Conservation (phyloP, 345 rosid genomes). For the Murraya koenigii region DNA sequence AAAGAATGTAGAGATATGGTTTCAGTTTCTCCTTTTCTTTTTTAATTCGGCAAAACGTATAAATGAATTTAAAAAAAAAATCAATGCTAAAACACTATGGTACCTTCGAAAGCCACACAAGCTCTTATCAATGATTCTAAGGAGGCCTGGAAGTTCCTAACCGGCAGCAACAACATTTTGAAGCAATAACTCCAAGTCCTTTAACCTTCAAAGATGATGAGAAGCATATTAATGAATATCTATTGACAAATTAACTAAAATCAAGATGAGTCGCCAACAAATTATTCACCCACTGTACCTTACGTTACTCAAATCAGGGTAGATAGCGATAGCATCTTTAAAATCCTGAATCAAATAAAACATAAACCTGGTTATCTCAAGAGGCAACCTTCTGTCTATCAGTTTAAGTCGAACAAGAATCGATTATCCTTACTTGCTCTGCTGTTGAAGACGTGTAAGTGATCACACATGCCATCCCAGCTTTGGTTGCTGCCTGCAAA, state of each 20-base stretch:
- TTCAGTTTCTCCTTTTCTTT: neutral
- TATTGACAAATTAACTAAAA: neutral
- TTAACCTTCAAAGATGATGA: constrained; percentile 37
- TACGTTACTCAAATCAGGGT: constrained; percentile 76
- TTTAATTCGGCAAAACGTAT: neutral
- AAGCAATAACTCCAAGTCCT: constrained; percentile 58
- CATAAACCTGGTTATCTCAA: neutral
- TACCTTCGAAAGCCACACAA: neutral
- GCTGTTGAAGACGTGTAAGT: constrained; percentile 87
- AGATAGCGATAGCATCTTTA: constrained; percentile 64
- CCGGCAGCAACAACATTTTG: constrained; percentile 40
- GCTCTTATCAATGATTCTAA: constrained; percentile 1
- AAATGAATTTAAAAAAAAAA: constrained; percentile 4
- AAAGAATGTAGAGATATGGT: neutral
- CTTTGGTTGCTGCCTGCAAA: constrained; percentile 75
- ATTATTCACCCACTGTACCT: constrained; percentile 33
- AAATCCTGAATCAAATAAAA: constrained; percentile 57
- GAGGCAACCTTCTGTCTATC: neutral
- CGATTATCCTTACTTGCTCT: constrained; percentile 55
- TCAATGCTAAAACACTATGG: neutral
- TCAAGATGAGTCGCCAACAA: neutral
- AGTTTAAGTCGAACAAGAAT: neutral
- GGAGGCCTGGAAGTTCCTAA: constrained; percentile 17
- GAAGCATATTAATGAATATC: neutral
- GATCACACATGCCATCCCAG: constrained; percentile 89